These are phyloP conservation scores for Voacanga thouarsii DNA, from an alignment of 257 asterid genomes.

Conservation along the genomic window DNA sequence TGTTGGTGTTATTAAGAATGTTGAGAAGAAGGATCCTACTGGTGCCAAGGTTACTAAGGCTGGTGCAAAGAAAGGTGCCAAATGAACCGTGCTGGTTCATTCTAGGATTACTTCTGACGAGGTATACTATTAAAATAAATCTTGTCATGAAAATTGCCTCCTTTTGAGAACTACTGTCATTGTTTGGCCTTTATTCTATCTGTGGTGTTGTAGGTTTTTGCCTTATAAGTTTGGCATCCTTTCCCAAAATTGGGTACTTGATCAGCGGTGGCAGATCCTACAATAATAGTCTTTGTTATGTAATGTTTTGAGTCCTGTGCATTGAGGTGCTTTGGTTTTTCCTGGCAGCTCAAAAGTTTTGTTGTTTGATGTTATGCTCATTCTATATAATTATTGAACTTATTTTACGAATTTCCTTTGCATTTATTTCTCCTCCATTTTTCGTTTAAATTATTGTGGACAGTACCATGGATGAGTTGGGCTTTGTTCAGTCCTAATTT, in stretches of 20 bases:
- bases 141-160: neutral
- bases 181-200: constrained; percentile 4
- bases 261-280: constrained; percentile 37
- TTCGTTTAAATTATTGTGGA: too few relatives aligned
- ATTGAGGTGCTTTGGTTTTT: constrained; percentile 17
- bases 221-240: constrained; percentile 25
- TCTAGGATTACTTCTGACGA: neutral
- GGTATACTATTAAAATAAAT: constrained; percentile 15
- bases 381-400: neutral
- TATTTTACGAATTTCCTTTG: neutral
- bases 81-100: constrained; percentile 39
- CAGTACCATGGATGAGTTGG: too few relatives aligned
- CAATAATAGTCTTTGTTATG: neutral
- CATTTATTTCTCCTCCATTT: too few relatives aligned
- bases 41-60: constrained; percentile 85
- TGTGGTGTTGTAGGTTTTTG: constrained; percentile 21
- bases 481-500: too few relatives aligned
- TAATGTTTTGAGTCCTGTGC: neutral
- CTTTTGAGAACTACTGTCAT: neutral
- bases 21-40: constrained; percentile 56
- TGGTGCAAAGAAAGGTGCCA: constrained; percentile 73
- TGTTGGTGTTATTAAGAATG: constrained; percentile 30
- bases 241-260: constrained; percentile 44
- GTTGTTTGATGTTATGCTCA: constrained; percentile 2
- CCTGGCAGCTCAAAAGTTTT: constrained; percentile 14